Conservation (phyloP, 495 filamentous ascomycete species). For the Clavariopsis aquatica region DNA sequence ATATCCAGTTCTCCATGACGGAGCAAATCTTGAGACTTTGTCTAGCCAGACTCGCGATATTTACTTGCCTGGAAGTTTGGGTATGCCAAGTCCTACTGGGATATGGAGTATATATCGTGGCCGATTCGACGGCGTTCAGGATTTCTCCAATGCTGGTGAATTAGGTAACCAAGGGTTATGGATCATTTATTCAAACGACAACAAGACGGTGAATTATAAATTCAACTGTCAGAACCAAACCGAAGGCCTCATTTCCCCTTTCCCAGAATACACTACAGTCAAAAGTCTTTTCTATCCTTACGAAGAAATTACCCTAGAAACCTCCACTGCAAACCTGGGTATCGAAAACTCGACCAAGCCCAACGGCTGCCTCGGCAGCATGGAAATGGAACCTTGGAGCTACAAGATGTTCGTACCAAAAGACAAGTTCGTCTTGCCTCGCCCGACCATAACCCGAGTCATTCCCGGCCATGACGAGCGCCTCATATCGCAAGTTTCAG, state of each 20-base stretch:
- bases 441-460: conserved; percentile 68
- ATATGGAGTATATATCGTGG: conserved; percentile 67
- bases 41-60: conserved; percentile 60
- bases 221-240: conserved; percentile 59
- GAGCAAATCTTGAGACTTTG: conserved; percentile 56
- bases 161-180: conserved; percentile 60
- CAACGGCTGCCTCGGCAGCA: conserved; percentile 59
- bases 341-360: conserved; percentile 49
- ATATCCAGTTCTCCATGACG: conserved; percentile 65
- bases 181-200: conserved; percentile 68
- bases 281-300: conserved; percentile 69
- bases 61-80: conserved; percentile 56
- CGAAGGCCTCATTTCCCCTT: conserved; percentile 60
- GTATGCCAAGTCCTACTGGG: conserved; percentile 61
- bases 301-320: conserved; percentile 55
- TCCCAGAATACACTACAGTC: conserved; percentile 57
- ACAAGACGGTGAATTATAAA: conserved; percentile 56
- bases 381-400: conserved; percentile 60
- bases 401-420: conserved; percentile 66
- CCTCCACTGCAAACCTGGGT: conserved; percentile 44
- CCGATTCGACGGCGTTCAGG: conserved; percentile 54
- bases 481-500: conserved; percentile 53
- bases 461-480: conserved; percentile 65
- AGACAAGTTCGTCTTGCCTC: conserved; percentile 52
- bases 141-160: conserved; percentile 48